Conservation (phyloP, 2,329 filamentous ascomycete species). For the Nemania sp. region DNA sequence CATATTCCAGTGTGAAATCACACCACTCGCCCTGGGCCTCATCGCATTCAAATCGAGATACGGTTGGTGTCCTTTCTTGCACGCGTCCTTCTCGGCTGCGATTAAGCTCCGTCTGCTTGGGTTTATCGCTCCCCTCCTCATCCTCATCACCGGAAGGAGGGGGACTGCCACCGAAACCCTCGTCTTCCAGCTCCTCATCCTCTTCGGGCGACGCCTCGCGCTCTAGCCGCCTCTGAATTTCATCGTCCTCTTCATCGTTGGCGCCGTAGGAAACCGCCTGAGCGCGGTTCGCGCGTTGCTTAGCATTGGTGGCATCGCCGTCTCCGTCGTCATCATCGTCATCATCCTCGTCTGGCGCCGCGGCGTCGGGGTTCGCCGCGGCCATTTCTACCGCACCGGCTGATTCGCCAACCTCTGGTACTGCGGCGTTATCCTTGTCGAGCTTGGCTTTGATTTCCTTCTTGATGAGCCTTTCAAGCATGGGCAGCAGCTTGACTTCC, state of each 20-base stretch:
- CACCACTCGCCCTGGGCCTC: slow-evolving; percentile 73
- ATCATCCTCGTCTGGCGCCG: slow-evolving; percentile 56
- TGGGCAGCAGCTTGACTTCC: slow-evolving; percentile 77
- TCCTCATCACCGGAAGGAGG: slow-evolving; percentile 46
- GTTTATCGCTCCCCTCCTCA: slow-evolving; percentile 43
- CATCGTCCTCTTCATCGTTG: slow-evolving; percentile 89
- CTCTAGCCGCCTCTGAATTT: slow-evolving; percentile 66
- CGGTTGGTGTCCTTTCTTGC: slow-evolving; percentile 63
- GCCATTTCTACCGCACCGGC: slow-evolving; percentile 58
- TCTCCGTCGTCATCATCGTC: slow-evolving; percentile 77
- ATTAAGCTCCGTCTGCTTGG: slow-evolving; percentile 33
- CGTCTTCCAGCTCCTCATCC: slow-evolving; percentile 59
- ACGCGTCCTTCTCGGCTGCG: slow-evolving; percentile 65
- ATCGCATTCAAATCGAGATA: slow-evolving; percentile 81
- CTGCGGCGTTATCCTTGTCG: slow-evolving; percentile 66
- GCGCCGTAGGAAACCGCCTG: slow-evolving; percentile 88
- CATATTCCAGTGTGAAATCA: slow-evolving; percentile 81
- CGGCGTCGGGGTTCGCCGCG: slow-evolving; percentile 40
- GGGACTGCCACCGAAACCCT: slow-evolving; percentile 56
- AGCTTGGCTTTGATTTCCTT: slow-evolving; percentile 84
- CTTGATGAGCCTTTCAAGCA: slow-evolving; percentile 69
- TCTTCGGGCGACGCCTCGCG: slow-evolving; percentile 60
- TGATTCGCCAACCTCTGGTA: slow-evolving; percentile 71
- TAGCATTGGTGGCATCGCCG: slow-evolving; percentile 74
- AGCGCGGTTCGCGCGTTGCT: slow-evolving; percentile 72